Conservation (phyloP, 2,329 filamentous ascomycete genomes). For the Colletotrichum scovillei region DNA sequence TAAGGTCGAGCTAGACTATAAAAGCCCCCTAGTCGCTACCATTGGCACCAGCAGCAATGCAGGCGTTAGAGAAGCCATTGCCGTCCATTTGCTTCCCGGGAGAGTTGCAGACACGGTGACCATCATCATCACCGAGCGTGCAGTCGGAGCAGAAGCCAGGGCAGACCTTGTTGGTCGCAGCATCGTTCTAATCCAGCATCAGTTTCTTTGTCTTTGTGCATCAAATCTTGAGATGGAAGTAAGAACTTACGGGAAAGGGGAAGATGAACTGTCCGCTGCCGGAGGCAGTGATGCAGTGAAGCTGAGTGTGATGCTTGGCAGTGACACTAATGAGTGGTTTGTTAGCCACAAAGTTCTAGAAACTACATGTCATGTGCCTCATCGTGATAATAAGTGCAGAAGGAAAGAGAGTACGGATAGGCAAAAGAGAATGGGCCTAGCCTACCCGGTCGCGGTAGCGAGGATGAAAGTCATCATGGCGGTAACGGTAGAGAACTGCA, state of each 20-base stretch:
- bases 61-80: not conserved
- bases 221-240: no score
- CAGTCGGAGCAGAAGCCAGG: constrained; percentile 11
- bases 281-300: constrained; percentile 1
- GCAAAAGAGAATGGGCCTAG: not conserved
- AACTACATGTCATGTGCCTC: not conserved
- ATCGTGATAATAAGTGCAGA: not conserved
- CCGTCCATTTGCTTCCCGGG: constrained; percentile 1
- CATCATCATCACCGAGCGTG: not conserved
- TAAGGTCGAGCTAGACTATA: not conserved
- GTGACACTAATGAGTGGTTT: not conserved
- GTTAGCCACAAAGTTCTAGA: not conserved
- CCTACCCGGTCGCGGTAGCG: not conserved
- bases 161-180: constrained; percentile 9
- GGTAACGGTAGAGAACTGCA: not conserved
- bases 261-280: constrained; percentile 12
- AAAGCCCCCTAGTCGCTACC: not conserved
- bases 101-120: constrained; percentile 17
- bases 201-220: not conserved
- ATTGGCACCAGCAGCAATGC: not conserved
- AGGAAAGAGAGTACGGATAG: no score
- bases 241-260: not conserved
- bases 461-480: not conserved
- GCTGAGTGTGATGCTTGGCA: not conserved
- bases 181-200: not conserved